Evolutionary conservation across 1,284 basidiomycete genomes (phyloP).

Genomic region (Boletus smithii): DNA sequence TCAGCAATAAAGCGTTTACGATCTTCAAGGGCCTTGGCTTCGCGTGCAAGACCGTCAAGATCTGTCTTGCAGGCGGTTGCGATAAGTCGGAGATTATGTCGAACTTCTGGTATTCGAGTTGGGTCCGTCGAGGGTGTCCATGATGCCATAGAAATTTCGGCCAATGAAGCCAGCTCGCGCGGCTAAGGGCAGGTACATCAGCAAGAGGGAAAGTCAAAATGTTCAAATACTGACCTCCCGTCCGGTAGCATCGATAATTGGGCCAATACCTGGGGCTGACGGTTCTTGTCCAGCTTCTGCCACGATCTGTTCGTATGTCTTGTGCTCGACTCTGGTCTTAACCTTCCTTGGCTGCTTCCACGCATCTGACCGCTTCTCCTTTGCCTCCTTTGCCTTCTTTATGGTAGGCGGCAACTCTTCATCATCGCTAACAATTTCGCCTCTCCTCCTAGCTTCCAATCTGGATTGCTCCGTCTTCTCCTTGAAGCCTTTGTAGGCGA

Average conservation of each 20-base stretch:
- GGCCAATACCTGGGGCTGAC: conserved; percentile 60
- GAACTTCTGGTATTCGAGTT: conserved; percentile 88
- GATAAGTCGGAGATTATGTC: conserved; percentile 91
- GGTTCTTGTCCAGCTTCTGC: conserved; percentile 74
- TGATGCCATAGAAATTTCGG: conserved; percentile 71
- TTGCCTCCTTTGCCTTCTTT: conserved; percentile 50
- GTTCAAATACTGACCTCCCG: conserved; percentile 62
- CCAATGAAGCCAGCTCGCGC: conserved; percentile 77
- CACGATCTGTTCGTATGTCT: conserved; percentile 92
- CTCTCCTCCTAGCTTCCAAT: conserved; percentile 72
- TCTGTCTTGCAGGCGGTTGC: conserved; percentile 78
- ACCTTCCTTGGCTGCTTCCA: conserved; percentile 83
- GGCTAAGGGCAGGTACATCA: conserved; percentile 46
- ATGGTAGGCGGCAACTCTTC: conserved; percentile 52
- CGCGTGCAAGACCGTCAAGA: conserved; percentile 83
- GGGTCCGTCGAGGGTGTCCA: conserved; percentile 86
- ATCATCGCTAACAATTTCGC: conserved; percentile 75
- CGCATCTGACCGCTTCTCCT: conserved; percentile 61
- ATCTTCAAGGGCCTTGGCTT: conserved; percentile 82
- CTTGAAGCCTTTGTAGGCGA: conserved; percentile 82
- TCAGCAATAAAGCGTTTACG: conserved; percentile 69
- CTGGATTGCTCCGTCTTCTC: conserved; percentile 88
- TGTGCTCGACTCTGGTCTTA: conserved; percentile 85
- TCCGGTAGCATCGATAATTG: conserved; percentile 93
- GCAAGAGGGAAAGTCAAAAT: conserved; percentile 5